Evolutionary conservation across 139 green algal species (phyloP), one percentile per base, ranked within the genome.

Genomic region (Asterochloris erici): DNA sequence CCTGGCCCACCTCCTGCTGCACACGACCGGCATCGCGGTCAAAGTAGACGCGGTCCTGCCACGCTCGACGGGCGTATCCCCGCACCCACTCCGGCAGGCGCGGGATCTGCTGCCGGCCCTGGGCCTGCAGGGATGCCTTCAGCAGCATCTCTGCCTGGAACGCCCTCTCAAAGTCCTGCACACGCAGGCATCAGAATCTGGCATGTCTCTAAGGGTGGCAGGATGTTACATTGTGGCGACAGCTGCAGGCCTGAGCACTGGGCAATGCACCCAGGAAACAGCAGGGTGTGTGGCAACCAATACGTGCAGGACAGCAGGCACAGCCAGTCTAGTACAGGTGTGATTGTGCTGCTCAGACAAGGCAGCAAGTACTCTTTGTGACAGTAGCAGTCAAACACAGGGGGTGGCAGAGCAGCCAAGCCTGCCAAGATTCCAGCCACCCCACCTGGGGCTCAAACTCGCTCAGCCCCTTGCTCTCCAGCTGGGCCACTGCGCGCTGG

Each of bases 21-120:
- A 84, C 68, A 27, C 63, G 77, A 63, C 73, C 68, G 62, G 81
- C 73, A 29, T 68, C 81, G 17, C 73, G 63, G 28, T 84, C 81
- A 47, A 78, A 73, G 63, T 79, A 84, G 73, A 84, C 66, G 63
- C 81, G 81, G 38, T 84, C 81, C 63, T 84, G 81, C 81, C 81
- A 84, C 11, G 81, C 81, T 24, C 73, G 28, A 60, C n/a, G 63
- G 63, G 81, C 81, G 60, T 84, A 84, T 27, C 47, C 26, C 62
- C 81, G 28, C 61, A 84, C 81, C 81, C 81, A 84, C 0, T 69
- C 68, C 9, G 81, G 81, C 74, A 84, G 81, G 29, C 29, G 26
- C 11, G 38, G 79, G 11, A 83, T 10, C 19, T 77, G 38, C 16
- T 76, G 61, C 63, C 63, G 68, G 17, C 75, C 54, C 60, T 79